Conservation (phyloP, 306 rosid genomes). For the Acacia confusa region DNA sequence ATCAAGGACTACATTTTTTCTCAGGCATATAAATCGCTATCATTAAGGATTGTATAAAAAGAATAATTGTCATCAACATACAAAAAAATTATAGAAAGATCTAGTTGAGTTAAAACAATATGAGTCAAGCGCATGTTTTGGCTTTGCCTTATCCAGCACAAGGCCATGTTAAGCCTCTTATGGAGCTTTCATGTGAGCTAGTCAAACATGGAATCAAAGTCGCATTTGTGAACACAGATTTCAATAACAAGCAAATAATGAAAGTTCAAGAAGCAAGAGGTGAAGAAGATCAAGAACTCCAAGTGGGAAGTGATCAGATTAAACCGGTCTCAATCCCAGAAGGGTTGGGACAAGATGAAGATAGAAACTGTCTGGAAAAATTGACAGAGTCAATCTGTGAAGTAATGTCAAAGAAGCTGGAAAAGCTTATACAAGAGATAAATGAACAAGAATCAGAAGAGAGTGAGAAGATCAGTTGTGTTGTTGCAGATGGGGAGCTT, state of each 20-base stretch:
- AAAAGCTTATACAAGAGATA: constrained; percentile 45
- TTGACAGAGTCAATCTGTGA: constrained; percentile 24
- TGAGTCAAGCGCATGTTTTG: constrained; percentile 41
- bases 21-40: no score
- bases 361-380: constrained; percentile 44
- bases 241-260: constrained; percentile 42
- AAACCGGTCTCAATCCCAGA: constrained; percentile 53
- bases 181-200: constrained; percentile 41
- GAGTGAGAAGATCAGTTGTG: constrained; percentile 36
- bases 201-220: constrained; percentile 39
- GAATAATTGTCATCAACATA: not conserved
- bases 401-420: constrained; percentile 47
- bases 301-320: constrained; percentile 17
- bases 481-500: constrained; percentile 39
- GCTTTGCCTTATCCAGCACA: constrained; percentile 45
- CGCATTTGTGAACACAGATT: constrained; percentile 37
- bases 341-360: constrained; percentile 47
- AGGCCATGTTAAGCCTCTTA: constrained; percentile 53
- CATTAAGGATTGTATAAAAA: not conserved
- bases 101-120: not conserved
- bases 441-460: constrained; percentile 10
- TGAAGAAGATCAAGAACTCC: not conserved
- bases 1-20: no score
- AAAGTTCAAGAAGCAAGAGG: constrained; percentile 29
- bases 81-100: not conserved